Evolutionary conservation across 495 filamentous ascomycete species (phyloP).

Genomic region (Penicillium chermesinum): DNA sequence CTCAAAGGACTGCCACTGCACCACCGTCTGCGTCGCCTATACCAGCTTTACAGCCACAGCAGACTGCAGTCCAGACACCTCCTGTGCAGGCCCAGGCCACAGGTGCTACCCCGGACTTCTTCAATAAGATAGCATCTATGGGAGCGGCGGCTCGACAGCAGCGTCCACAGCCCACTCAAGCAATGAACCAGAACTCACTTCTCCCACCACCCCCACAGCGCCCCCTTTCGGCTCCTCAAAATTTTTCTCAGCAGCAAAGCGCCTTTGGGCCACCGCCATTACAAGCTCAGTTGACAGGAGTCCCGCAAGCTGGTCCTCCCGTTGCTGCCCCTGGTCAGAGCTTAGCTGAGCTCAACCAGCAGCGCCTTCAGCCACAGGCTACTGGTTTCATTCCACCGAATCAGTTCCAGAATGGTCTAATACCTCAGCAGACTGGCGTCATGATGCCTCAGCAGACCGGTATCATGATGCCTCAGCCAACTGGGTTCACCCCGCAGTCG

Average conservation of each 20-base stretch:
- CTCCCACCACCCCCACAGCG: conserved; percentile 79
- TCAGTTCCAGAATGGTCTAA: conserved; percentile 43
- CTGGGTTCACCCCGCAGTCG: conserved; percentile 46
- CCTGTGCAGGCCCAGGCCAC: conserved; percentile 49
- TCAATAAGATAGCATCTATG: conserved; percentile 44
- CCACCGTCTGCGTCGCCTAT: conserved; percentile 22
- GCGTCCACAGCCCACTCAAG: conserved; percentile 67
- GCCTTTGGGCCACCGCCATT: conserved; percentile 68
- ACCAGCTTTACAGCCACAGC: conserved; percentile 37
- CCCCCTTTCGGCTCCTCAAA: conserved; percentile 84
- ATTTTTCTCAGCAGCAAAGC: conserved; percentile 64
- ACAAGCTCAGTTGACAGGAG: conserved; percentile 82
- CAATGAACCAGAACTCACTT: conserved; percentile 56
- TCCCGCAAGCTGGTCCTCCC: conserved; percentile 43
- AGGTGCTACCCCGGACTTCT: conserved; percentile 48
- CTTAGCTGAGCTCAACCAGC: conserved; percentile 63
- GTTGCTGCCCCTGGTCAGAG: conserved; percentile 72
- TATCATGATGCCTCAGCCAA: conserved; percentile 48
- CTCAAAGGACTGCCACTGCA: conserved; percentile 51
- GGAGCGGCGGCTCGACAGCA: conserved; percentile 53
- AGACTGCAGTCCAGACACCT: conserved; percentile 43
- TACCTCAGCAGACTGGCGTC: conserved; percentile 49
- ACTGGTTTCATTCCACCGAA: conserved; percentile 54
- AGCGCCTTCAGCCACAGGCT: conserved; percentile 53
- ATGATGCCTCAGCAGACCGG: conserved; percentile 49